A percentile compares a stretch with the other conserved stretches of the same genome.
These are phyloP conservation scores for Aspergillus fumigatus DNA, from an alignment of 2,329 filamentous ascomycete species.

Conservation along the genomic window DNA sequence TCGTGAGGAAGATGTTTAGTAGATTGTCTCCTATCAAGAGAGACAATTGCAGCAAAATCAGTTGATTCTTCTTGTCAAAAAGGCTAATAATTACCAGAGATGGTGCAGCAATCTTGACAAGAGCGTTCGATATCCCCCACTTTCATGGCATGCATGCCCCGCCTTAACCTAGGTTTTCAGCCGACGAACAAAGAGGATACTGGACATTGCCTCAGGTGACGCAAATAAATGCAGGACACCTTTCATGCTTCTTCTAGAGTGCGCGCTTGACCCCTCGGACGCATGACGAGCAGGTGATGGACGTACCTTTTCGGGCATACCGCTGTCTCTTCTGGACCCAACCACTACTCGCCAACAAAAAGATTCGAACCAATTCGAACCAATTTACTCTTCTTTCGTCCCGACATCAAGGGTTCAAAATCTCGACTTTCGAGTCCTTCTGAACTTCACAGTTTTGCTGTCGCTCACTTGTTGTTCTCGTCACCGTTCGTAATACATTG, in stretches of 20 bases:
- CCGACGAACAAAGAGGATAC: background rate
- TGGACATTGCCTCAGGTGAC: background rate
- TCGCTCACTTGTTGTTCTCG: conserved; percentile 32
- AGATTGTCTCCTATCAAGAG: background rate
- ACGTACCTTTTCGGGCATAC: background rate
- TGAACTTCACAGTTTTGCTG: too few species aligned
- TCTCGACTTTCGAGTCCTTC: too few species aligned
- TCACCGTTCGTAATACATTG: too few species aligned
- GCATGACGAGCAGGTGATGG: too few species aligned
- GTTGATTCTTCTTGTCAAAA: background rate
- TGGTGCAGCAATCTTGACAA: background rate
- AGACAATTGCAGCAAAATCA: background rate
- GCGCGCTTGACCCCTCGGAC: background rate
- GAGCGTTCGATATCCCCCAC: background rate
- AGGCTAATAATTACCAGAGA: background rate
- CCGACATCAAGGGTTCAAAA: conserved; percentile 64
- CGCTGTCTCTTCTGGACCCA: background rate
- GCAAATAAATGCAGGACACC: background rate
- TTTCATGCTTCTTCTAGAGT: background rate
- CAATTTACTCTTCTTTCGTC: background rate
- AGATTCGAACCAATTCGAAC: too few species aligned
- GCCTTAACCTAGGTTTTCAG: background rate
- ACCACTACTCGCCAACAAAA: too few species aligned
- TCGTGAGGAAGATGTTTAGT: too few species aligned
- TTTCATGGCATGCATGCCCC: background rate